Base-by-base conservation (phyloP, 768 basidiomycete species). In the Auricularia sp. region DNA sequence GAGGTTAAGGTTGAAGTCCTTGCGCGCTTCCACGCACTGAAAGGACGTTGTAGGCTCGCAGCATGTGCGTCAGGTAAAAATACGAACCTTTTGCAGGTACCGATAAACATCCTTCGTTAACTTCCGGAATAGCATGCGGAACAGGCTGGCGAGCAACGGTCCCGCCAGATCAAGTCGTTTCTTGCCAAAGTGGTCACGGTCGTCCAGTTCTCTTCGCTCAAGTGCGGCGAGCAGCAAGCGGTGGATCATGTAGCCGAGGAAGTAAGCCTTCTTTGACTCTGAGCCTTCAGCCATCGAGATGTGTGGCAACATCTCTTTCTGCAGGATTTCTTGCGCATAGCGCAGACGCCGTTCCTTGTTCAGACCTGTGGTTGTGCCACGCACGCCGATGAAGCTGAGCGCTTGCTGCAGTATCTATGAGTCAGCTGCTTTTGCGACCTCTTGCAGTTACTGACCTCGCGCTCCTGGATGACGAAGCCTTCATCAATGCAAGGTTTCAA, bases 241-340 rank as follows among this genome's bases (percentile, higher is more conserved):
- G 76, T 98, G 96, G 36, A 98, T 93, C 96, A 99, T 99, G 76
- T 98, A 98, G 10, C 97, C 97, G 67, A 98, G 93, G 83, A 98
- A 99, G 76, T 94, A 98, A 1, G 97, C 97, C 75, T 99, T 99
- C 80, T 97, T 97, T 33, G 91, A 93, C 76, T 96, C 93, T 5
- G 93, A 93, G 3, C 94, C 94, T 74, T 96, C 93, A 1, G 87
- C 84, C 87, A 94, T 95, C 2, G 95, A 94, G 29, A 99, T 88
- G 71, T 98, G 97, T 0, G 97, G 97, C 56, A 99, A 74, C 90
- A 98, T 95, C 77, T 98, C 96, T 77, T 98, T 98, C 77, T 98
- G 95, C 64, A 99, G 72, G 70, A 99, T 98, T 74, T 98, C 97
- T 72, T 95, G 92, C 0, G 97, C 97, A 70, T 97, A 97, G 61